A percentile compares a stretch with the other conserved stretches of the same genome.
Conservation (phyloP, 306 rosid species). For the Trifolium repens region DNA sequence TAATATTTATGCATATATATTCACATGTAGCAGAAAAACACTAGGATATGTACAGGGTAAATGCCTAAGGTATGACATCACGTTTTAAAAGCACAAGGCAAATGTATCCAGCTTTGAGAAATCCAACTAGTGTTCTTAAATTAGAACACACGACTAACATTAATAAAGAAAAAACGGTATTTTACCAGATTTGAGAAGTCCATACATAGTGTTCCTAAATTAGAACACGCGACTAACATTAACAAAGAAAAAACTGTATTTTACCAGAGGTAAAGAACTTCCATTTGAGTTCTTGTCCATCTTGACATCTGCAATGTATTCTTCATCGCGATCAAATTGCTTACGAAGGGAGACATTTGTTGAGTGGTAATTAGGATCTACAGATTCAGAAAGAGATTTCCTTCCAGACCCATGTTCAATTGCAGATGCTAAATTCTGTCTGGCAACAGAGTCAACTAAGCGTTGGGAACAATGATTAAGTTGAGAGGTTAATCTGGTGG, state of each 20-base stretch:
- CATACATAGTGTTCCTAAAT: not conserved
- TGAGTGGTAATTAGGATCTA: conserved; percentile 59
- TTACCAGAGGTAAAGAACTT: conserved; percentile 65
- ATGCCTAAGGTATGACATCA: conserved; percentile 22
- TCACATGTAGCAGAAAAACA: not conserved
- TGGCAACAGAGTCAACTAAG: conserved; percentile 65
- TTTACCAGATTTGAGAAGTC: conserved; percentile 54
- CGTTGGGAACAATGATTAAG: conserved; percentile 64
- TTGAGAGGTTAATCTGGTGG: conserved; percentile 62
- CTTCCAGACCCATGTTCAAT: conserved; percentile 91
- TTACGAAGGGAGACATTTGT: conserved; percentile 70
- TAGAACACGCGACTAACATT: not conserved
- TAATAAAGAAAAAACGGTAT: conserved; percentile 1
- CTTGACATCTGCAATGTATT: conserved; percentile 57
- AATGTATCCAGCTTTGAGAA: not conserved
- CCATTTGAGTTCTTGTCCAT: conserved; percentile 64
- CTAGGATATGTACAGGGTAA: not conserved
- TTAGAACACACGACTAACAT: not conserved
- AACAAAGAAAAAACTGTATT: conserved; percentile 1
- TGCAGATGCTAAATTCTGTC: conserved; percentile 81
- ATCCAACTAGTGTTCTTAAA: conserved; percentile 5
- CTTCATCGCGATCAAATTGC: conserved; percentile 77
- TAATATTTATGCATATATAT: not conserved
- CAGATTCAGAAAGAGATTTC: conserved; percentile 79
- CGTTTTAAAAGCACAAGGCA: conserved; percentile 13